Percentiles rank a stretch among this genome's conserved stretches.
Conservation (phyloP, 805 yeast species). For the Candida namnaoensis region DNA sequence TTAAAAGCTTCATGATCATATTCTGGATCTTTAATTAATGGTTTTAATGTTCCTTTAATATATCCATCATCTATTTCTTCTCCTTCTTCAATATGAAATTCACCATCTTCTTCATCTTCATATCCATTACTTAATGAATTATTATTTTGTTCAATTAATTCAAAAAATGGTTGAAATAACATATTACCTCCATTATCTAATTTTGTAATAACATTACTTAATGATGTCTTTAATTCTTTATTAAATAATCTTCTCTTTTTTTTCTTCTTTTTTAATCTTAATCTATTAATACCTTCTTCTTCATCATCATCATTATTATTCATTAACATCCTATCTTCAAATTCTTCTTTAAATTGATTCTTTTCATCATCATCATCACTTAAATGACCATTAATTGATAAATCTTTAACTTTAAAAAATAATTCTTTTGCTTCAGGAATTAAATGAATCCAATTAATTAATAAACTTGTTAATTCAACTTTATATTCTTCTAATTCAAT, state of each 20-base stretch:
- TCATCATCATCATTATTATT: slow-evolving; percentile 1
- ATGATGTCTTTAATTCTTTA: slow-evolving; percentile 9
- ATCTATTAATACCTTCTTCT: not conserved
- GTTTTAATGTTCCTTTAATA: slow-evolving; percentile 10
- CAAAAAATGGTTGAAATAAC: slow-evolving; percentile 17
- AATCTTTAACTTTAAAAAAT: slow-evolving; percentile 30
- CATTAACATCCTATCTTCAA: not conserved
- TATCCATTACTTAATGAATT: too few relatives aligned
- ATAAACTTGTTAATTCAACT: slow-evolving; percentile 49
- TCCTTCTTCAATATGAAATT: not conserved
- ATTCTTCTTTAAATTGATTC: not conserved
- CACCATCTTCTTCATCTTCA: too few relatives aligned
- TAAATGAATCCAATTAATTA: slow-evolving; percentile 58
- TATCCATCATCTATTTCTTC: not conserved
- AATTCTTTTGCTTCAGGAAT: slow-evolving; percentile 56
- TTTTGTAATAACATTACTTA: slow-evolving; percentile 17
- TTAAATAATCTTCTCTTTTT: slow-evolving; percentile 10
- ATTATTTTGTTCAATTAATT: slow-evolving; percentile 9
- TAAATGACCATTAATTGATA: slow-evolving; percentile 3
- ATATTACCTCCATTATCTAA: slow-evolving; percentile 13
- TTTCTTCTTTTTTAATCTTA: too few relatives aligned
- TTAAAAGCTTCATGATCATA: slow-evolving; percentile 10
- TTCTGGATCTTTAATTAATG: slow-evolving; percentile 8
- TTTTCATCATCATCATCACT: not conserved
- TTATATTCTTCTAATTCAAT: slow-evolving; percentile 43